Percentiles rank a stretch among this genome's conserved stretches.
These are phyloP conservation scores for Trichomonas vaginalis DNA, from an alignment of 208 protist species.

Conservation along the genomic window DNA sequence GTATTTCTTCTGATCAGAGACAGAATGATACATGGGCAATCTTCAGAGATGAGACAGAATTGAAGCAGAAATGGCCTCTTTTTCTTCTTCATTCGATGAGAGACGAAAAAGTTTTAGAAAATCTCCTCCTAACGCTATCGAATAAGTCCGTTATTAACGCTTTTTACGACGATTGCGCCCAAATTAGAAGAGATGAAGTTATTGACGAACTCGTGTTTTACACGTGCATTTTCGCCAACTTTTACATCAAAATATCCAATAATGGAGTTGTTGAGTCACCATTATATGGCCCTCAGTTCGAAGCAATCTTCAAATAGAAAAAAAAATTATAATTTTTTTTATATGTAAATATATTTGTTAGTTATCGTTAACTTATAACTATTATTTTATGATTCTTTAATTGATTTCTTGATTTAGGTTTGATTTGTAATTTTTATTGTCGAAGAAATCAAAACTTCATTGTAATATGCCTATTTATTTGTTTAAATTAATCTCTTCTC, in stretches of 20 bases:
- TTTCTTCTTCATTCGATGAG: background rate
- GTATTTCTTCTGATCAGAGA: background rate
- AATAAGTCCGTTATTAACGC: background rate
- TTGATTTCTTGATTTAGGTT: too few relatives aligned
- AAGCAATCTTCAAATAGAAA: background rate
- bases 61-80: background rate
- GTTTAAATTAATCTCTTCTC: too few relatives aligned
- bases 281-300: background rate
- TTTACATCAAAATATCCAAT: background rate
- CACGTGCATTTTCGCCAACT: background rate
- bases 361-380: too few relatives aligned
- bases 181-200: background rate
- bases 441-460: too few relatives aligned
- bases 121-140: background rate
- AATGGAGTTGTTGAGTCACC: background rate
- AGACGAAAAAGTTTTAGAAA: background rate
- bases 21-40: background rate
- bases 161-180: background rate
- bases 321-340: background rate
- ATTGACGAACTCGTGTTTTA: background rate
- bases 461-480: too few relatives aligned
- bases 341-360: background rate
- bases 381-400: too few relatives aligned
- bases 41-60: background rate
- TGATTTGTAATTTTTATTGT: too few relatives aligned